Conservation (phyloP, 23 red algal genomes). For the Gracilariopsis chorda region DNA sequence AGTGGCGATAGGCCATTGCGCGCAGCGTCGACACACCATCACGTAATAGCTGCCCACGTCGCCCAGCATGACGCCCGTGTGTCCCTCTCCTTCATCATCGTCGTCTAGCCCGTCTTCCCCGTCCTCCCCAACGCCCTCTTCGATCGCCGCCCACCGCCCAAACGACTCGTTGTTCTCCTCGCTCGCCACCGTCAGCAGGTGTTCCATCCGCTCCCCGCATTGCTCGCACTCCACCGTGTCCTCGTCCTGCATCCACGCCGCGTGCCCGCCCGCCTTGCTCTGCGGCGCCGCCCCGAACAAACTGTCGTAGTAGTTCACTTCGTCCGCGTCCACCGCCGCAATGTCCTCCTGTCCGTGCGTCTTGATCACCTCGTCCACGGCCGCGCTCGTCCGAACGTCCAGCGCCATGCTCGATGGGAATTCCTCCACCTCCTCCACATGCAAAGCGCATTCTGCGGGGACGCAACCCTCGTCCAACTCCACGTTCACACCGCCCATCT, state of each 20-base stretch:
- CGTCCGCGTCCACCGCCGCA: not conserved
- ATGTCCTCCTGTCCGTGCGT: not conserved
- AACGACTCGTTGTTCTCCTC: not conserved
- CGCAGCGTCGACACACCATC: not conserved
- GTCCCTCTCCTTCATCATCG: not conserved
- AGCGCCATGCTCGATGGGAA: not conserved
- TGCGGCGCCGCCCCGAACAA: not conserved
- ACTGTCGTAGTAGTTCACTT: not conserved
- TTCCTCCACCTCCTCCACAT: not conserved
- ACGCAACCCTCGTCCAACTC: not conserved
- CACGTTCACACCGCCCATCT: not conserved
- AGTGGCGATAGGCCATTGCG: not conserved
- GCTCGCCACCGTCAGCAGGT: not conserved
- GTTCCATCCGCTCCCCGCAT: not conserved
- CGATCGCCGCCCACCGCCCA: not conserved
- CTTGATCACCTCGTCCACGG: not conserved
- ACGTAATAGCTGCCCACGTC: slow-evolving; percentile 6
- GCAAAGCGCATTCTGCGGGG: not conserved
- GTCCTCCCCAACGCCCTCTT: not conserved
- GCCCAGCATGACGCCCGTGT: not conserved
- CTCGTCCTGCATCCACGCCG: not conserved
- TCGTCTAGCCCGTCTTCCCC: not conserved
- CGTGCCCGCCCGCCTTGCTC: not conserved
- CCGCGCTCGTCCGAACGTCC: no score
- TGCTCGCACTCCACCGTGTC: not conserved